These are phyloP conservation scores for Pneumocystis jirovecii DNA, from an alignment of 1,139 yeast genomes.

Conservation along the genomic window DNA sequence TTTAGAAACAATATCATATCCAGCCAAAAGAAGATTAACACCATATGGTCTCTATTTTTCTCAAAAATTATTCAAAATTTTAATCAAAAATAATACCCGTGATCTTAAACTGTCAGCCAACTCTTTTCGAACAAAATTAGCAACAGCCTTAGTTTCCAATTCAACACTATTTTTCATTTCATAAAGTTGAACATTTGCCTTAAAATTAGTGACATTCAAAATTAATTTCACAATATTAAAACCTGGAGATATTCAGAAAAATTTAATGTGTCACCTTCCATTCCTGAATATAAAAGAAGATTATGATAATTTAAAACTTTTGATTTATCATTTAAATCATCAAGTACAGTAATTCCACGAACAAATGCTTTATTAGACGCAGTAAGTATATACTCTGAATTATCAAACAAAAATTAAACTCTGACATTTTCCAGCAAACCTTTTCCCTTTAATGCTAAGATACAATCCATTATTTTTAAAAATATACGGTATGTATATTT, in stretches of 20 bases:
- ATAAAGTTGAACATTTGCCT: constrained; percentile 80
- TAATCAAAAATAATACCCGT: constrained; percentile 25
- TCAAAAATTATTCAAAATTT: not conserved
- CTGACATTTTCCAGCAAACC: not conserved
- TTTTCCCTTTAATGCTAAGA: not conserved
- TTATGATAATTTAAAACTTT: constrained; percentile 59
- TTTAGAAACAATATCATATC: constrained; percentile 50
- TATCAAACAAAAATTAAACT: not conserved
- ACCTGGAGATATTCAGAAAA: not conserved
- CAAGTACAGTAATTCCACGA: constrained; percentile 81
- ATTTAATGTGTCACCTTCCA: constrained; percentile 69
- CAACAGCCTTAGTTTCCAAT: constrained; percentile 68
- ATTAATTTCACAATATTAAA: constrained; percentile 8
- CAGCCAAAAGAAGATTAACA: constrained; percentile 77
- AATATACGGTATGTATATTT: not conserved
- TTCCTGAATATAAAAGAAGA: constrained; percentile 84
- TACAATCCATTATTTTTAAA: not conserved
- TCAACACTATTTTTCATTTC: constrained; percentile 77
- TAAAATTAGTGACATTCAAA: constrained; percentile 20
- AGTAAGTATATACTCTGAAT: constrained; percentile 12
- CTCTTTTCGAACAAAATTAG: constrained; percentile 76
- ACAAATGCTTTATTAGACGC: constrained; percentile 92
- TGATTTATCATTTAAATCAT: constrained; percentile 80
- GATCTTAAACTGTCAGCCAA: constrained; percentile 80
- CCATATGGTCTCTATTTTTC: constrained; percentile 64